Evolutionary conservation across 805 yeast species (phyloP).

Genomic region (Saccharomycopsis schoenii): DNA sequence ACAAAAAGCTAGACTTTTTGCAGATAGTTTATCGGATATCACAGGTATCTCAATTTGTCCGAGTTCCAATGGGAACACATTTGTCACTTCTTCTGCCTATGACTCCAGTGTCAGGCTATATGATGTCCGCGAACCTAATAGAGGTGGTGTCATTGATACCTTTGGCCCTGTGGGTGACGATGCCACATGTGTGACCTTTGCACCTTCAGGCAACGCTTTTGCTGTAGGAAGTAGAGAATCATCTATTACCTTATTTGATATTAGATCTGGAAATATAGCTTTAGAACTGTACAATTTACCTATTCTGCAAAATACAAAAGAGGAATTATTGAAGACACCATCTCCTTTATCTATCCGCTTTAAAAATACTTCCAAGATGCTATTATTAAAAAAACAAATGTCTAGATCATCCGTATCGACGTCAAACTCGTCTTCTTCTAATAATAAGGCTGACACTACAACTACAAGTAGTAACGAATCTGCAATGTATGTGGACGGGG

Average conservation of each 20-base stretch:
- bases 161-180: slow-evolving; percentile 54
- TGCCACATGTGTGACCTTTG: slow-evolving; percentile 49
- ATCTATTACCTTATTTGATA: slow-evolving; percentile 55
- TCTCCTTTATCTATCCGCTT: slow-evolving; percentile 1
- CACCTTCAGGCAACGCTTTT: slow-evolving; percentile 64
- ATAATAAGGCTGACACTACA: background rate
- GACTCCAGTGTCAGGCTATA: slow-evolving; percentile 39
- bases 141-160: slow-evolving; percentile 32
- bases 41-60: slow-evolving; percentile 32
- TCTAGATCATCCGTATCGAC: background rate
- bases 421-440: background rate
- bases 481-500: slow-evolving; percentile 42
- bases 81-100: slow-evolving; percentile 50
- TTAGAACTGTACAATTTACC: slow-evolving; percentile 21
- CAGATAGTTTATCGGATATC: slow-evolving; percentile 68
- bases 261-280: slow-evolving; percentile 60
- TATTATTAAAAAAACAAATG: background rate
- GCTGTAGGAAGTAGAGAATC: slow-evolving; percentile 78
- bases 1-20: slow-evolving; percentile 39
- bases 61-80: slow-evolving; percentile 19
- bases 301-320: slow-evolving; percentile 22
- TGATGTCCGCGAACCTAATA: slow-evolving; percentile 44
- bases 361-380: background rate
- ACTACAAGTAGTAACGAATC: background rate
- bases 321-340: background rate